These are phyloP conservation scores for Phytophthora pistaciae DNA, from an alignment of 352 stramenopile species.

Conservation along the genomic window DNA sequence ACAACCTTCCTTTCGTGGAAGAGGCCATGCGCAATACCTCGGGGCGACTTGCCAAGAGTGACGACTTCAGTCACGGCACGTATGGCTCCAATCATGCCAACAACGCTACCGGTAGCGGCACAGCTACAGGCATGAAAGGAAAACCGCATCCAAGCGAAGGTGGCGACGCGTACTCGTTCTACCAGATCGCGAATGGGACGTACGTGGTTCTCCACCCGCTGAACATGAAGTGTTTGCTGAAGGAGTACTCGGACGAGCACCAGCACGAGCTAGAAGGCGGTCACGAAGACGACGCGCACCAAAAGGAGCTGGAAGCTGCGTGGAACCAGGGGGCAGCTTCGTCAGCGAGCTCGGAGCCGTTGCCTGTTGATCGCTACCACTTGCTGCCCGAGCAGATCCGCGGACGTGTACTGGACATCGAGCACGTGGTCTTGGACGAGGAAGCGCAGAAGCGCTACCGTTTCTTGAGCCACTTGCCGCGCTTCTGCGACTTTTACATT, in stretches of 20 bases:
- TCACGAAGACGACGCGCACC: constrained; percentile 14
- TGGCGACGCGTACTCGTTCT: constrained; percentile 82
- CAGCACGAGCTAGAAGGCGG: constrained; percentile 26
- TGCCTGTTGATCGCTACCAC: constrained; percentile 51
- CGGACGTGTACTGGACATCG: constrained; percentile 82
- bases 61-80: constrained; percentile 25
- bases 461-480: constrained; percentile 88
- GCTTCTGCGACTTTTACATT: constrained; percentile 90
- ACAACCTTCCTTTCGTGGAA: constrained; percentile 82
- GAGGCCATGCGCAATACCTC: constrained; percentile 83
- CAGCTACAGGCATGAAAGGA: constrained; percentile 4
- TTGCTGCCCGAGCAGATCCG: constrained; percentile 60
- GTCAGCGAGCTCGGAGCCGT: constrained; percentile 17
- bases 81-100: constrained; percentile 10
- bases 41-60: constrained; percentile 51
- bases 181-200: constrained; percentile 86
- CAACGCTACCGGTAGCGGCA: neutral
- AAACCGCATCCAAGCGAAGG: constrained; percentile 20
- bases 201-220: constrained; percentile 91
- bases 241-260: constrained; percentile 68
- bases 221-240: constrained; percentile 91
- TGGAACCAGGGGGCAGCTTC: constrained; percentile 40
- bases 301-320: constrained; percentile 36
- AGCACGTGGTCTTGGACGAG: constrained; percentile 90
- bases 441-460: constrained; percentile 86